A percentile compares a stretch with the other conserved stretches of the same genome.
Evolutionary conservation across 805 yeast species (phyloP).

Genomic region (Ascoidea asiatica): DNA sequence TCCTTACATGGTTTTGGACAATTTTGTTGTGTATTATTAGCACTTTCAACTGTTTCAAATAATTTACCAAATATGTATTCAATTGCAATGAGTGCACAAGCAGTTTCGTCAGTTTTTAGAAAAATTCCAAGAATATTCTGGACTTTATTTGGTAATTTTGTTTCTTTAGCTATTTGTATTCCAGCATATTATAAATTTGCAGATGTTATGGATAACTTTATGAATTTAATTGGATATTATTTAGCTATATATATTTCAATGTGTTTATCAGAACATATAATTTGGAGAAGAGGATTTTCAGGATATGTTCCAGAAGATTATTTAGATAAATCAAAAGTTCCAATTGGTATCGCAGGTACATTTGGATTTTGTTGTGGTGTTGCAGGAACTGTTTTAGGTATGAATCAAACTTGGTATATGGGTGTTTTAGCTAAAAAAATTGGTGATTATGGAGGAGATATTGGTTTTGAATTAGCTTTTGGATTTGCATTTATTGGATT

Average conservation of each 20-base stretch:
- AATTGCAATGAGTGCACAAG: slow-evolving; percentile 75
- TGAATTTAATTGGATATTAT: slow-evolving; percentile 88
- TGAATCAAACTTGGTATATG: slow-evolving; percentile 73
- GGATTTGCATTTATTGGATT: slow-evolving; percentile 55
- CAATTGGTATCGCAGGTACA: slow-evolving; percentile 71
- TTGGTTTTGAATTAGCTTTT: slow-evolving; percentile 72
- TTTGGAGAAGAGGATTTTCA: slow-evolving; percentile 49
- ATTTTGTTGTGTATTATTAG: slow-evolving; percentile 74
- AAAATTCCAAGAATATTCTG: slow-evolving; percentile 73
- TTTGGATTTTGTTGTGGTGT: slow-evolving; percentile 72
- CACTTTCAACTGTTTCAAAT: slow-evolving; percentile 83
- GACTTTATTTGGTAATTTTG: slow-evolving; percentile 65
- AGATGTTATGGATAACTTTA: slow-evolving; percentile 67
- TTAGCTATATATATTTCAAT: slow-evolving; percentile 74
- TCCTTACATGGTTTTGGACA: slow-evolving; percentile 83
- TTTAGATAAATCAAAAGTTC: slow-evolving; percentile 43
- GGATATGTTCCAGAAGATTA: slow-evolving; percentile 55
- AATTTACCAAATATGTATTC: slow-evolving; percentile 93
- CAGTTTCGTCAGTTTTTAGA: slow-evolving; percentile 63
- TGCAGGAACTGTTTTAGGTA: slow-evolving; percentile 78
- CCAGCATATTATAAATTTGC: slow-evolving; percentile 74
- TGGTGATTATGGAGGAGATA: slow-evolving; percentile 61
- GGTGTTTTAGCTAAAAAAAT: slow-evolving; percentile 55
- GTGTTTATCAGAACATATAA: slow-evolving; percentile 68
- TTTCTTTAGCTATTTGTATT: slow-evolving; percentile 74